Base-by-base conservation (phyloP, 1,284 basidiomycete species). In the Boletellus deceptivus region DNA sequence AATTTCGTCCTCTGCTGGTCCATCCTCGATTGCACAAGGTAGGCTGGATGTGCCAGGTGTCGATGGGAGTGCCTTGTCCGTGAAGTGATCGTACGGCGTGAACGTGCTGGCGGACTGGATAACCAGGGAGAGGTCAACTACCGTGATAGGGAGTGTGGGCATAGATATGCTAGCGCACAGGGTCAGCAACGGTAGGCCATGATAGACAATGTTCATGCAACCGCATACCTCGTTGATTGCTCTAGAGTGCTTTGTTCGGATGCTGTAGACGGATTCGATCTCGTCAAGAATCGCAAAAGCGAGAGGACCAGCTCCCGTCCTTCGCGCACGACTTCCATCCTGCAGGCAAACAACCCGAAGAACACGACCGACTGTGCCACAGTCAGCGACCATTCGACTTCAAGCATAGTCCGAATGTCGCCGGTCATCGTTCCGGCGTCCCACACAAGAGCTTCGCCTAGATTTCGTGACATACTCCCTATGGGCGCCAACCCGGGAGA, bases 321-420 rank as follows among this genome's bases (percentile, higher is more conserved):
- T 45, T 49, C 20, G 14, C 33, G 43, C 14, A 59, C 22, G 10
- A 54, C 49, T 17, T 65, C 63, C 44, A 48, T 55, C 18, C 62
- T 53, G 31, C 65, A 65, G 1, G 63, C 63, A 50, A 75, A 76
- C 24, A 75, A 54, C n/a, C 62, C 56, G 48, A 75, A 67, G 57
- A 78, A 72, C 6, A 73, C 39, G 25, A 73, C 29, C 1, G 73
- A 74, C 48, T 72, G 72, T 2, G 68, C 53, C 4, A 73, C 69
- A 6, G 71, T 61, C 43, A 61, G 29, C 6, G 63, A 62, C 77
- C 77, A 78, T 69, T 76, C 76, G 40, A 65, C 58, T 7, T 63
- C 41, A 31, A 53, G 68, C 53, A 43, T 70, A n/a, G 37, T 63
- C 57, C 43, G 68, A 54, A 39, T 53, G 43, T 13, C 61, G 56